Conservation (phyloP, 768 basidiomycete species). For the Lactarius sanguifluus region DNA sequence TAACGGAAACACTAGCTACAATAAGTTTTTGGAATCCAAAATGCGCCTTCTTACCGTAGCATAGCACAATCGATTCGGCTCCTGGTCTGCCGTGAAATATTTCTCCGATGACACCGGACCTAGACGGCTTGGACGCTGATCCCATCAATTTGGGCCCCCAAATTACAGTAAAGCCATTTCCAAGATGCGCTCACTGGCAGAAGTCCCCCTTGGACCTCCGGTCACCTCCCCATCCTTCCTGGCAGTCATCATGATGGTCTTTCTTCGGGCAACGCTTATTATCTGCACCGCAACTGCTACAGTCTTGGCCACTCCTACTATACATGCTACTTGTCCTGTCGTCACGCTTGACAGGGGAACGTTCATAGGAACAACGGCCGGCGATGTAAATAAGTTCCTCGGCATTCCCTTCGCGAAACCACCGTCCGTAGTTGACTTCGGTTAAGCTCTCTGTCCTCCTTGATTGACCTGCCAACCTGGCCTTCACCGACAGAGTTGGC, state of each 20-base stretch:
- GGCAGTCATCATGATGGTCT: background rate
- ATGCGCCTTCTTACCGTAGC: too few species aligned
- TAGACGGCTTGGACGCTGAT: too few species aligned
- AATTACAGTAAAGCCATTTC: too few species aligned
- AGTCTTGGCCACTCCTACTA: background rate
- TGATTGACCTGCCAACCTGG: background rate
- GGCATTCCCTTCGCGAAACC: constrained; percentile 45
- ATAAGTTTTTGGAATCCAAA: too few species aligned
- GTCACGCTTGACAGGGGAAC: constrained; percentile 35
- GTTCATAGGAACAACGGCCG: constrained; percentile 34
- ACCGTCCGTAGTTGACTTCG: constrained; percentile 35
- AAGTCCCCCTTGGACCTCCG: background rate
- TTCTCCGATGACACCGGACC: too few species aligned
- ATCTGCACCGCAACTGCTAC: background rate
- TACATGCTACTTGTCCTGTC: constrained; percentile 1
- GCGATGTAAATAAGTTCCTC: constrained; percentile 36
- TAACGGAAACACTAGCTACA: too few species aligned
- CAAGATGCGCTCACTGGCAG: background rate
- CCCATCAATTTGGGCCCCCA: too few species aligned
- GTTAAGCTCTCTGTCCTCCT: background rate
- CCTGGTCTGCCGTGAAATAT: too few species aligned
- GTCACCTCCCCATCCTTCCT: background rate
- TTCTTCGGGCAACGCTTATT: background rate
- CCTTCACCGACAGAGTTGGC: constrained; percentile 32
- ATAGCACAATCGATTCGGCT: too few species aligned